A percentile compares a stretch with the other conserved stretches of the same genome.
Conservation (phyloP, 306 rosid genomes). For the apple (Malus domestica) region ASM211411v1 NC_041801.1:17497001-17497500, state of each 20-base stretch:
- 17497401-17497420: conserved; percentile 46
- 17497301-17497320: conserved; percentile 47
- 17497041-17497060: conserved; percentile 45
- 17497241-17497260: conserved; percentile 46
- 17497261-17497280: conserved; percentile 52
- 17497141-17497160: conserved; percentile 35
- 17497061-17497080: conserved; percentile 48
- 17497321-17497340: conserved; percentile 51
- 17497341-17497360: conserved; percentile 53
- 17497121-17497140: conserved; percentile 40
- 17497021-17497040: conserved; percentile 43
- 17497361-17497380: conserved; percentile 44
- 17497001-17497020: conserved; percentile 47
- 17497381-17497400: conserved; percentile 41
- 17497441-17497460: conserved; percentile 43
- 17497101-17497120: conserved; percentile 44
- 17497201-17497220: conserved; percentile 51
- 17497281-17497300: conserved; percentile 36
- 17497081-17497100: conserved; percentile 39
- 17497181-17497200: conserved; percentile 47
- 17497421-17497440: conserved; percentile 23
- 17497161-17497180: conserved; percentile 44
- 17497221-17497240: conserved; percentile 47
- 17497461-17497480: conserved; percentile 38
- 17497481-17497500: conserved; percentile 41